These are phyloP conservation scores for Claviceps cyperi DNA, from an alignment of 2,329 filamentous ascomycete genomes.

Conservation along the genomic window DNA sequence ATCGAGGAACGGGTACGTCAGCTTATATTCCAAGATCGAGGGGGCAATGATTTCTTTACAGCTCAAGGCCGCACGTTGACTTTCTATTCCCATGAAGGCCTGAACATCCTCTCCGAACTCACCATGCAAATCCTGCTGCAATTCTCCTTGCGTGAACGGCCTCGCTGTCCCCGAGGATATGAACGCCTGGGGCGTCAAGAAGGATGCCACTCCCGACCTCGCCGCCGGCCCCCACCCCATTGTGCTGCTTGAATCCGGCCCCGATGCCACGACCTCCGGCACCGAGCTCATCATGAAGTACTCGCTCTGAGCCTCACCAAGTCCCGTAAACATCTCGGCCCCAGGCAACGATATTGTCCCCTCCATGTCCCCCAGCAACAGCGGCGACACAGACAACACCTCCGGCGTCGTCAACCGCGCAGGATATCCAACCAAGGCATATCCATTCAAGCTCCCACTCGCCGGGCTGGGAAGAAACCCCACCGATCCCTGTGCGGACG, in stretches of 20 bases:
- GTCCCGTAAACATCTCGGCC: conserved; percentile 17
- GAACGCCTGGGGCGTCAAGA: conserved; percentile 25
- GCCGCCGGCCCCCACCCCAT: neutral
- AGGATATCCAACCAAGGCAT: conserved; percentile 26
- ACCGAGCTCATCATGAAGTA: conserved; percentile 17
- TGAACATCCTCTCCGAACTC: conserved; percentile 5
- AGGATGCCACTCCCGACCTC: neutral
- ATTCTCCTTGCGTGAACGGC: conserved; percentile 4
- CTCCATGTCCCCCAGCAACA: conserved; percentile 25
- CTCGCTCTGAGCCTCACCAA: conserved; percentile 6
- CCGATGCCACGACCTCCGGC: neutral
- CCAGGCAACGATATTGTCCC: conserved; percentile 20
- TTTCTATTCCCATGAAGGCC: too few species aligned
- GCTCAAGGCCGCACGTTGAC: too few species aligned
- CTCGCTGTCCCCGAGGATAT: conserved; percentile 20
- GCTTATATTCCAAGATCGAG: too few species aligned
- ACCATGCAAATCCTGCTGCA: conserved; percentile 18
- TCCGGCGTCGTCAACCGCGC: conserved; percentile 14
- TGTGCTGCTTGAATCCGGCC: too few species aligned
- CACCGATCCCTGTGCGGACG: conserved; percentile 23
- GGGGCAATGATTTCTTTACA: too few species aligned
- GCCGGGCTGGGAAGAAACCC: conserved; percentile 36
- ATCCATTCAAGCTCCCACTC: conserved; percentile 36
- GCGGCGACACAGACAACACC: conserved; percentile 24
- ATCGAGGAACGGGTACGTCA: neutral